Evolutionary conservation across 805 yeast genomes (phyloP), one percentile per base, ranked within the genome.

Genomic region (Saccharomycopsis babjevae): DNA sequence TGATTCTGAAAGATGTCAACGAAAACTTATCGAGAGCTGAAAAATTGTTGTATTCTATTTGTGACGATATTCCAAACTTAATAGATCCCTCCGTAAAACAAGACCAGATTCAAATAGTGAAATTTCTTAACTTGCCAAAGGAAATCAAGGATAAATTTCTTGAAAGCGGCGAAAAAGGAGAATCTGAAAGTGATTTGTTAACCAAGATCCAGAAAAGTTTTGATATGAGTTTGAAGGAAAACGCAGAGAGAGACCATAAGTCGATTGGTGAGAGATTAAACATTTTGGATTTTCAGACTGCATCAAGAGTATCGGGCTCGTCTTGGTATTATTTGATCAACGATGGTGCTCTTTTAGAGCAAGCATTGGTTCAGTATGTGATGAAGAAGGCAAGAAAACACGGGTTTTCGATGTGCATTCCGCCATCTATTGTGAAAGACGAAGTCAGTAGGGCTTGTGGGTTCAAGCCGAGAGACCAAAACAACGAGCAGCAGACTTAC

Each of bases 381-480:
- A 71, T 93, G 58, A 75, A 80, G 39, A 72, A 77, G 59, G 97
- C 97, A 2, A 75, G 89, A 54, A 67, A 73, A 55, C 69, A 76
- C 10, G 96, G 96, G 0, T 94, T 88, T 73, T 72, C 72, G 39
- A 80, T 86, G 79, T 82, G 85, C 10, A 71, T 82, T 11, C 97
- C 98, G 0, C 99, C 99, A 1, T 82, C 96, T 0, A 82, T 94
- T 16, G 96, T 92, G 1, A 82, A 87, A 66, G 76, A 83, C 20
- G 96, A 88, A 64, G 76, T 89, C 5, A 83, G 92, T 0, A 76
- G 79, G 65, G 97, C 97, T 0, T 94, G 99, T 76, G 99, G 99
- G 0, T 94, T 92, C 74, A 84, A 86, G 68, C 99, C 99, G 13
- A 82, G 96, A 62, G 98, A 94, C 68, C 85, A 84, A 67, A 87